Conservation (phyloP, 2,329 filamentous ascomycete genomes). For the Metarhizium guizhouense region DNA sequence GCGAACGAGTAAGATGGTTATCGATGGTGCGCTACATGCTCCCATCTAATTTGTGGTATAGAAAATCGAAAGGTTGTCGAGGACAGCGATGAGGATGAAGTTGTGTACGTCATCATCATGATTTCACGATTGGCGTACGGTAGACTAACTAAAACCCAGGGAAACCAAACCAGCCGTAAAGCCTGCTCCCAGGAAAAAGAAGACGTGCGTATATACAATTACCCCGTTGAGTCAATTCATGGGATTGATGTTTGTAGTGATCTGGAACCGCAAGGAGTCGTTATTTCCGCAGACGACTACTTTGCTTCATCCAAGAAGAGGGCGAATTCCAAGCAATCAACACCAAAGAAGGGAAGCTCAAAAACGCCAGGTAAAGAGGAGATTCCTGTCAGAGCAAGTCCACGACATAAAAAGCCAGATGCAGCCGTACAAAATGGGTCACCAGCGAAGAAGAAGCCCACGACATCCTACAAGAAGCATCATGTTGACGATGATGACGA, state of each 20-base stretch:
- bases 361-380: constrained; percentile 31
- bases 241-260: constrained; percentile 19
- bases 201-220: constrained; percentile 29
- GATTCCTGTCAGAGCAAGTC: constrained; percentile 42
- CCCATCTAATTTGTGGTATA: constrained; percentile 18
- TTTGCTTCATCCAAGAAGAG: constrained; percentile 38
- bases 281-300: constrained; percentile 48
- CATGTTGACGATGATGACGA: constrained; percentile 38
- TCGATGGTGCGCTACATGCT: background rate
- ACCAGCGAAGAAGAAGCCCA: constrained; percentile 31
- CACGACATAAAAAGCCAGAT: constrained; percentile 34
- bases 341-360: constrained; percentile 19
- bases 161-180: constrained; percentile 46
- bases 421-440: constrained; percentile 19
- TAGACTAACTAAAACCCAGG: constrained; percentile 13
- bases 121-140: background rate
- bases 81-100: constrained; percentile 72
- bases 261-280: constrained; percentile 36
- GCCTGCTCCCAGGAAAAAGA: constrained; percentile 44
- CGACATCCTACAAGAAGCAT: constrained; percentile 31
- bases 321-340: constrained; percentile 29
- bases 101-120: constrained; percentile 3
- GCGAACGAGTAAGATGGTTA: constrained; percentile 31
- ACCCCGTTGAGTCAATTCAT: background rate
- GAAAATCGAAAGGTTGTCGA: constrained; percentile 62